Base-by-base conservation (phyloP, 805 yeast genomes). In the Wickerhamomyces silvicola region DNA sequence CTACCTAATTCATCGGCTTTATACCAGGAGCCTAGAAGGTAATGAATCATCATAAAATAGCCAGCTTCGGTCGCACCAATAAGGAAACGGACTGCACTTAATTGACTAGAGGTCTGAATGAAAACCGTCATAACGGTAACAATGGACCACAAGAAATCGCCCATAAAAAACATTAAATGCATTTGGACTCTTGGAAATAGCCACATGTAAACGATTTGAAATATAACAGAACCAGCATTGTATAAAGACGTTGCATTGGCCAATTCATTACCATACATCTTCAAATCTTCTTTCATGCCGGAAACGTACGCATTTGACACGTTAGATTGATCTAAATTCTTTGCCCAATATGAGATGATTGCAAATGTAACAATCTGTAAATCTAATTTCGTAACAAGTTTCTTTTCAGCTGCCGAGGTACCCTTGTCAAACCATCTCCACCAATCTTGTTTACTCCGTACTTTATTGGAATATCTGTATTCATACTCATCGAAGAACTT, bases 51-150 rank as follows among this genome's bases (percentile, higher is more conserved):
- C 2, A 85, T 81, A 57, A 72, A 64, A 46, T 64, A 70, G 11
- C 78, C 75, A 4, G 80, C 74, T 50, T 83, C 90, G 50, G 75
- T 75, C 0, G 72, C 70, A 28, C 81, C 86, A 35, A 79, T 64
- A 24, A 80, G 63, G 45, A 80, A 80, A 31, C 90, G 56, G 32
- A 75, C 56, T 2, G 69, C 86, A 52, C 74, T 7, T 9, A 28
- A 10, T 10, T 20, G 24, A 3, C 6, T 16, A 19, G 18, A 13
- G 9, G 12, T 20, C 20, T 19, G 5, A 8, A n/a, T 7, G 6
- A 6, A 19, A 28, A 12, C 18, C 6, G 19, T 14, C 18, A 28
- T n/a, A 6, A 28, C 7, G 5, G 30, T 28, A 5, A 28, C 10
- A 9, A 14, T 12, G 14, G 18, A 8, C 30, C 30, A 28, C 8